Evolutionary conservation across 2,329 filamentous ascomycete genomes (phyloP).

Genomic region (Fusarium buxicola): DNA sequence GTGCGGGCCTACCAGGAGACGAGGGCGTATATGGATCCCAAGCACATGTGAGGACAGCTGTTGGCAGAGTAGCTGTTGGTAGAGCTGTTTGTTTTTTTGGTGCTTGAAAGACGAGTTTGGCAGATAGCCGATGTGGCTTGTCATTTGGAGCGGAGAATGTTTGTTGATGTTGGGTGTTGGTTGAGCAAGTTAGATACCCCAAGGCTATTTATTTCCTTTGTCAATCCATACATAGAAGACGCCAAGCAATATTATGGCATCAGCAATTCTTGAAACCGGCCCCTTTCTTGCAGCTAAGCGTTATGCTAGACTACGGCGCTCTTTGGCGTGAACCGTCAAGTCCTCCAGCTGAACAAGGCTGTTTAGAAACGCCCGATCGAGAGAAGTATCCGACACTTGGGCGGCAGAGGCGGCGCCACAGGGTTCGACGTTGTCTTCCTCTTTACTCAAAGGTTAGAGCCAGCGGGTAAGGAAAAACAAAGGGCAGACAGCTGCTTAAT

Average conservation of each 20-base stretch:
- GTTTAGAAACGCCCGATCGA: too few relatives aligned
- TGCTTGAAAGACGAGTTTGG: background rate
- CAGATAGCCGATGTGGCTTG: background rate
- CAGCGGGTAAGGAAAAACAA: too few relatives aligned
- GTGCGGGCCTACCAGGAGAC: constrained; percentile 51
- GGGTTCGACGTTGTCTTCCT: too few relatives aligned
- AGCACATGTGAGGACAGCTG: constrained; percentile 40
- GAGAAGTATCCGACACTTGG: too few relatives aligned
- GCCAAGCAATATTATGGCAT: background rate
- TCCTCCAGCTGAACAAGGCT: too few relatives aligned
- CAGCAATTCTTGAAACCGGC: too few relatives aligned
- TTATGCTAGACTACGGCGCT: too few relatives aligned
- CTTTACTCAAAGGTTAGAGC: too few relatives aligned
- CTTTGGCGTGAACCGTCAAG: too few relatives aligned
- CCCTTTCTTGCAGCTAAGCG: background rate
- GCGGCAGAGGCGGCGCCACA: background rate
- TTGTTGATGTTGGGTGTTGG: background rate
- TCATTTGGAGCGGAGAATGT: background rate
- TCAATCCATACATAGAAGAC: background rate
- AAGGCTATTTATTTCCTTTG: background rate
- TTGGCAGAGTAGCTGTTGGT: background rate
- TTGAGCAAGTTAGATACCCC: background rate
- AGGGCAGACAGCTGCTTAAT: too few relatives aligned
- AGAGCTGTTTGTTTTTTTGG: too few relatives aligned
- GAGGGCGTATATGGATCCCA: constrained; percentile 53